phyloP scores from a whole-genome alignment of 176 grass and related monocot genomes.

The Ampelocalamus luodianensis region DNA sequence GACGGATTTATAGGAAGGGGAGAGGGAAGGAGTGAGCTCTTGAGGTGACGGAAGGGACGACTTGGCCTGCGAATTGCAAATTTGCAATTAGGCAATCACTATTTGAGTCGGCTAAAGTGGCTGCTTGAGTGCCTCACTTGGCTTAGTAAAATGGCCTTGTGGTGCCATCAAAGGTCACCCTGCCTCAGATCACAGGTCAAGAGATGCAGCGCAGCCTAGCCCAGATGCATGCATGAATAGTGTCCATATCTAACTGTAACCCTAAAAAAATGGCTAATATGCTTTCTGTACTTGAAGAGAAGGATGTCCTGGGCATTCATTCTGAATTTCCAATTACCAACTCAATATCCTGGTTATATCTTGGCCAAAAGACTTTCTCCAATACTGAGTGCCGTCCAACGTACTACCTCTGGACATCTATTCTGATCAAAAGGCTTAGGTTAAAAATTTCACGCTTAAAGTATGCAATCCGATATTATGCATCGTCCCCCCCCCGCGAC shows the following conservation, averaged over 20 bases:
- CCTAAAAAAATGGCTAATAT: not conserved
- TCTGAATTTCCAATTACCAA: not conserved
- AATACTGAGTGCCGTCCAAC: not conserved
- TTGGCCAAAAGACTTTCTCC: not conserved
- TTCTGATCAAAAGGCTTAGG: not conserved
- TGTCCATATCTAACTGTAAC: not conserved
- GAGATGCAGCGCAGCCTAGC: not conserved
- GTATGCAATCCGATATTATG: not conserved
- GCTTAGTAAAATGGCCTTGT: constrained; percentile 38
- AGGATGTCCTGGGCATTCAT: not conserved
- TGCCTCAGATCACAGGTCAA: not conserved
- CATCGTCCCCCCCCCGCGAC: not conserved
- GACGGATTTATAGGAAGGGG: constrained; percentile 50
- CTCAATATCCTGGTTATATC: not conserved
- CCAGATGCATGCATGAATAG: not conserved
- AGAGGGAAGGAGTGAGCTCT: constrained; percentile 17
- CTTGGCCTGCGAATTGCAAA: not conserved
- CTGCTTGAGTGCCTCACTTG: not conserved
- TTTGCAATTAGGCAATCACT: constrained; percentile 1
- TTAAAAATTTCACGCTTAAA: not conserved
- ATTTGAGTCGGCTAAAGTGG: not conserved
- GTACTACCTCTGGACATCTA: not conserved
- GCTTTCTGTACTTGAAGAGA: not conserved
- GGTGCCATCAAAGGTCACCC: constrained; percentile 31
- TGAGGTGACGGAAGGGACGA: constrained; percentile 60